A percentile compares a stretch with the other conserved stretches of the same genome.
Evolutionary conservation across 257 asterid genomes (phyloP).

Genomic region (Orobanche coerulescens): DNA sequence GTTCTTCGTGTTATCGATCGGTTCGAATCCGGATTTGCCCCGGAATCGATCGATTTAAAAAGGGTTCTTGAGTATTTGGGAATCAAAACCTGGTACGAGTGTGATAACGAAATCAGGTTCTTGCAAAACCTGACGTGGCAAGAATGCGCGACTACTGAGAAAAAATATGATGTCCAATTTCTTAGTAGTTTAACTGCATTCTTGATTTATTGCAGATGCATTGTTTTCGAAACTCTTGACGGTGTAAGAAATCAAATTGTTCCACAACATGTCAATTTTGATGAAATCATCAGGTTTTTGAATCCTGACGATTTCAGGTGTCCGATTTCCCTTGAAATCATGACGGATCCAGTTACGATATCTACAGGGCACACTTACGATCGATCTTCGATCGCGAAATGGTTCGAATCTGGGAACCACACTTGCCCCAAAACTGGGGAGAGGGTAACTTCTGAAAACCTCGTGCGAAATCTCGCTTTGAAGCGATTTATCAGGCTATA

Average conservation of each 20-base stretch:
- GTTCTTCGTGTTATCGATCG: slow-evolving; percentile 28
- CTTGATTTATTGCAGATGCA: slow-evolving; percentile 58
- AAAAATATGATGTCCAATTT: slow-evolving; percentile 28
- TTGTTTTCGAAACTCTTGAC: slow-evolving; percentile 32
- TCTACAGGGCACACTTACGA: slow-evolving; percentile 84
- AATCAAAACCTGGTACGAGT: slow-evolving; percentile 53
- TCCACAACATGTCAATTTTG: not conserved
- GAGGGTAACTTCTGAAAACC: slow-evolving; percentile 31
- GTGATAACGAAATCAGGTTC: slow-evolving; percentile 45
- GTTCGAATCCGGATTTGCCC: slow-evolving; percentile 36
- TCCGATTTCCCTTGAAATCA: slow-evolving; percentile 72
- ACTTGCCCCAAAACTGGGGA: slow-evolving; percentile 81
- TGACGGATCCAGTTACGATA: slow-evolving; percentile 74
- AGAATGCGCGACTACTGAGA: slow-evolving; percentile 32
- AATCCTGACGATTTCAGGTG: slow-evolving; percentile 72
- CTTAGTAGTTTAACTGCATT: slow-evolving; percentile 45
- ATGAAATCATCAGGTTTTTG: slow-evolving; percentile 25
- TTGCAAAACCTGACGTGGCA: slow-evolving; percentile 40
- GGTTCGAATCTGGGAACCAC: slow-evolving; percentile 69
- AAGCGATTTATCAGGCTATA: slow-evolving; percentile 43
- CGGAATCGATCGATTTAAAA: slow-evolving; percentile 39
- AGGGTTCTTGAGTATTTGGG: slow-evolving; percentile 47
- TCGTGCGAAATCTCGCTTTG: slow-evolving; percentile 60
- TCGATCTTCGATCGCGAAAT: slow-evolving; percentile 53
- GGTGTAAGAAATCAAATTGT: not conserved